phyloP scores from a whole-genome alignment of 352 stramenopile species.

The Peronospora farinosa region DNA sequence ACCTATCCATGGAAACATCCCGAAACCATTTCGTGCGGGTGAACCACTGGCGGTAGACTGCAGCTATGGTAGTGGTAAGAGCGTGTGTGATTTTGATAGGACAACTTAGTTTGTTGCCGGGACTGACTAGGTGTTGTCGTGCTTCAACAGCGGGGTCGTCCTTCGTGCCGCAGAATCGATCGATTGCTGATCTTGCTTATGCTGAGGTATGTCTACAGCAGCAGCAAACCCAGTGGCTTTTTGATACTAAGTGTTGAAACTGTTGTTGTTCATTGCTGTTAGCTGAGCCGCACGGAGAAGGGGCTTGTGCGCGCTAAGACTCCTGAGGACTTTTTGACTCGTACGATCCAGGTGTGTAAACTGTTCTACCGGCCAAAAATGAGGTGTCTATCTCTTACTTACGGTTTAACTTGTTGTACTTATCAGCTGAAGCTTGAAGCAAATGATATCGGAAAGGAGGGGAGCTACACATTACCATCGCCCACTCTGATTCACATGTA shows the following conservation, averaged over 20 bases:
- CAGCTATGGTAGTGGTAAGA: slow-evolving; percentile 72
- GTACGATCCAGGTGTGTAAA: slow-evolving; percentile 59
- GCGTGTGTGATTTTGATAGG: not conserved
- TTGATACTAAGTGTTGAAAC: slow-evolving; percentile 2
- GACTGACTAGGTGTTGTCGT: slow-evolving; percentile 11
- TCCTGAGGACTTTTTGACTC: slow-evolving; percentile 68
- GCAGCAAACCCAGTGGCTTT: not conserved
- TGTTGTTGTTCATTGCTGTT: slow-evolving; percentile 1
- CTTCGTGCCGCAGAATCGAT: slow-evolving; percentile 64
- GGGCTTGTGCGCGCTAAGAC: slow-evolving; percentile 69
- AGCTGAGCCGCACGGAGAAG: slow-evolving; percentile 79
- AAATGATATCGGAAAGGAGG: slow-evolving; percentile 28
- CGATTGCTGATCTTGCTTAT: slow-evolving; percentile 72
- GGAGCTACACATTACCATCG: slow-evolving; percentile 40
- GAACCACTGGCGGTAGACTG: slow-evolving; percentile 81
- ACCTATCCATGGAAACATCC: slow-evolving; percentile 82
- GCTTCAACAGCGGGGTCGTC: slow-evolving; percentile 49
- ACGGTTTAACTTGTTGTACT: slow-evolving; percentile 5
- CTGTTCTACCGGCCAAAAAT: not conserved
- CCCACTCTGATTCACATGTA: slow-evolving; percentile 43
- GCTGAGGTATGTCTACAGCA: slow-evolving; percentile 46
- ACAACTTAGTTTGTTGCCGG: not conserved
- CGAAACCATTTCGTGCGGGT: slow-evolving; percentile 77
- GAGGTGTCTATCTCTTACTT: not conserved
- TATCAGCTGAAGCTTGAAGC: slow-evolving; percentile 35